Evolutionary conservation across 1,284 basidiomycete genomes (phyloP).

Genomic region (Rhodotorula sp.): DNA sequence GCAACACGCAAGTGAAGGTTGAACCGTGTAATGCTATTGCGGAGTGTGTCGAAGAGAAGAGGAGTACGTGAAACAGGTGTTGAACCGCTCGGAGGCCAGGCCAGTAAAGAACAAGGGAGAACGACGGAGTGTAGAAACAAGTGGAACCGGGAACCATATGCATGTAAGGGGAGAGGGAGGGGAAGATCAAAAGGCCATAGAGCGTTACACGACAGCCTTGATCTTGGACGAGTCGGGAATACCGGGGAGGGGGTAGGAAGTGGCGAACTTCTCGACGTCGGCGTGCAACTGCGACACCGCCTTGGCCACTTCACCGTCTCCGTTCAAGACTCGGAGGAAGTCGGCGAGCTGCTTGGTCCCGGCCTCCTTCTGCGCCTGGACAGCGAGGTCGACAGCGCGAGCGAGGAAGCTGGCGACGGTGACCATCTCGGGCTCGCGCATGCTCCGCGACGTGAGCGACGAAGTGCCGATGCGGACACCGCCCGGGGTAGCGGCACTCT

Average conservation of each 20-base stretch:
- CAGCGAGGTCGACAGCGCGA: conserved; percentile 82
- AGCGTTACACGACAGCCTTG: too few species aligned
- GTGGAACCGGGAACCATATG: neutral
- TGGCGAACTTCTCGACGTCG: too few species aligned
- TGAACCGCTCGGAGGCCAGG: conserved; percentile 5
- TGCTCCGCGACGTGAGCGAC: conserved; percentile 94
- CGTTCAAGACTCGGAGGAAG: too few species aligned
- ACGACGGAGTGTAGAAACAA: neutral
- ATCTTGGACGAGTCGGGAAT: too few species aligned
- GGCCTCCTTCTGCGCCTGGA: conserved; percentile 75
- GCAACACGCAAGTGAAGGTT: neutral
- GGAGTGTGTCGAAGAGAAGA: neutral
- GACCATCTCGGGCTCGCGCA: conserved; percentile 72
- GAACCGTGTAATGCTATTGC: neutral
- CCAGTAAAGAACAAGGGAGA: neutral
- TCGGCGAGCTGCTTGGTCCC: too few species aligned
- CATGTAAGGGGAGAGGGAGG: neutral
- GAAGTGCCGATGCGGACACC: conserved; percentile 97
- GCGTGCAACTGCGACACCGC: too few species aligned
- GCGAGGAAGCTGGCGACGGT: conserved; percentile 91
- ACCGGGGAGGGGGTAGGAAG: too few species aligned
- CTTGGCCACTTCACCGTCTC: too few species aligned
- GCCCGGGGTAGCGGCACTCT: conserved; percentile 92
- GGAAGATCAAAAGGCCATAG: too few species aligned
- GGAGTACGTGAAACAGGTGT: conserved; percentile 5